A percentile compares a stretch with the other conserved stretches of the same genome.
These are phyloP conservation scores for Aspergillus steynii DNA, from an alignment of 495 filamentous ascomycete genomes.

Conservation along the genomic window DNA sequence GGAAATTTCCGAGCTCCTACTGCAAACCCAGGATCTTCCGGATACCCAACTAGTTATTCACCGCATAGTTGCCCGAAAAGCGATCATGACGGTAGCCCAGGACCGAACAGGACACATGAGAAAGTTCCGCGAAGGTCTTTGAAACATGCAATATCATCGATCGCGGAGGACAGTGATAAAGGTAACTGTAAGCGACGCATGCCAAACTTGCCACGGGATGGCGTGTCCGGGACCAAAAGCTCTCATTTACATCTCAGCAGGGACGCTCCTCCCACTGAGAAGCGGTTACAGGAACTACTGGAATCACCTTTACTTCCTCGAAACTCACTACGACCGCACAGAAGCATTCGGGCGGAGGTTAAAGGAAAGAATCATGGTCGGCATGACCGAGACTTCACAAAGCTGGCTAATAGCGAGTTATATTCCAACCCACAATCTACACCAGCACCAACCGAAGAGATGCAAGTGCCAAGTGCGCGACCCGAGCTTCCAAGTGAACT, in stretches of 20 bases:
- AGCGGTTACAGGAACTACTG: conserved; percentile 39
- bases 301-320: conserved; percentile 34
- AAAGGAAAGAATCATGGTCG: neutral
- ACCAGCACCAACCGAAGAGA: neutral
- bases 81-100: neutral
- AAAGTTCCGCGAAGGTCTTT: neutral
- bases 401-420: neutral
- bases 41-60: neutral
- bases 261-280: neutral
- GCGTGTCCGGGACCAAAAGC: neutral
- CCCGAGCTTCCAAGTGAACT: neutral
- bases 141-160: neutral
- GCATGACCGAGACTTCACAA: neutral
- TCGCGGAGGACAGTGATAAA: neutral
- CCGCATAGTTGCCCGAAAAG: neutral
- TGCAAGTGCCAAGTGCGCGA: neutral
- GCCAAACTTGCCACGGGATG: neutral
- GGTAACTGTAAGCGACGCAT: neutral
- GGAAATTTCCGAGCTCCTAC: neutral
- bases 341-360: neutral
- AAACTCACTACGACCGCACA: conserved; percentile 18
- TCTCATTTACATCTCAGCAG: neutral
- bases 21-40: neutral
- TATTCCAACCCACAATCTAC: neutral
- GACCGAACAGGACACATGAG: neutral